phyloP scores from a whole-genome alignment of 2,329 filamentous ascomycete genomes.

The Ophiostoma perfectum region DNA sequence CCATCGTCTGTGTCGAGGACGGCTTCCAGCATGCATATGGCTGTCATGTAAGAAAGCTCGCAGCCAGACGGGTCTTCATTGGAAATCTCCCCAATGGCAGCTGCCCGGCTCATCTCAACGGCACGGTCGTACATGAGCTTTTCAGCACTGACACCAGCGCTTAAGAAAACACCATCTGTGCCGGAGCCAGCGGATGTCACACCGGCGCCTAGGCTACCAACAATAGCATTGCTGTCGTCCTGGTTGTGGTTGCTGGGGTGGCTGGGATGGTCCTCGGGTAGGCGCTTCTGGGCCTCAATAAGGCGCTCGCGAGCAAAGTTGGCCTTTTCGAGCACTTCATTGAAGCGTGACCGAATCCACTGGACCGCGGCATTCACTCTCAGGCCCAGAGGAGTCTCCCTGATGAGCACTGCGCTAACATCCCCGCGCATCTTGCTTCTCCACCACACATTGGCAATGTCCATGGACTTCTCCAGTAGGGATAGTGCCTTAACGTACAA shows the following conservation, averaged over 20 bases:
- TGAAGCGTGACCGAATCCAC: slow-evolving; percentile 91
- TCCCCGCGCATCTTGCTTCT: slow-evolving; percentile 67
- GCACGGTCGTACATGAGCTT: slow-evolving; percentile 98
- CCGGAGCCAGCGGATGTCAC: slow-evolving; percentile 44
- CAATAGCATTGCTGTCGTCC: slow-evolving; percentile 31
- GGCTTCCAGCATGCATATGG: slow-evolving; percentile 90
- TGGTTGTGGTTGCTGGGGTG: slow-evolving; percentile 68
- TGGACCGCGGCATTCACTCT: slow-evolving; percentile 92
- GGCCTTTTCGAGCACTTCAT: slow-evolving; percentile 93
- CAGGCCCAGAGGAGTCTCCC: slow-evolving; percentile 51
- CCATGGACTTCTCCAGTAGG: slow-evolving; percentile 88
- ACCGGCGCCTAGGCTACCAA: slow-evolving; percentile 44
- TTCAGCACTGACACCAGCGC: slow-evolving; percentile 85
- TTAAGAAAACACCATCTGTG: slow-evolving; percentile 74
- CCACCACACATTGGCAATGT: slow-evolving; percentile 93
- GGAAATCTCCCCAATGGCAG: slow-evolving; percentile 92
- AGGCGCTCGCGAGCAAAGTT: slow-evolving; percentile 88
- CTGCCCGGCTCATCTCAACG: slow-evolving; percentile 90
- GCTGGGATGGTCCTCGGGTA: slow-evolving; percentile 78
- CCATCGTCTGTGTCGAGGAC: slow-evolving; percentile 80
- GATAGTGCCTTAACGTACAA: slow-evolving; percentile 93
- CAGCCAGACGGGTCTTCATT: slow-evolving; percentile 83
- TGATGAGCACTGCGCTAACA: slow-evolving; percentile 34
- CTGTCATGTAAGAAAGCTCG: slow-evolving; percentile 88
- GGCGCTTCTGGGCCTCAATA: slow-evolving; percentile 73